phyloP scores from a whole-genome alignment of 169 alveolate species.

The Theileria parva region DNA sequence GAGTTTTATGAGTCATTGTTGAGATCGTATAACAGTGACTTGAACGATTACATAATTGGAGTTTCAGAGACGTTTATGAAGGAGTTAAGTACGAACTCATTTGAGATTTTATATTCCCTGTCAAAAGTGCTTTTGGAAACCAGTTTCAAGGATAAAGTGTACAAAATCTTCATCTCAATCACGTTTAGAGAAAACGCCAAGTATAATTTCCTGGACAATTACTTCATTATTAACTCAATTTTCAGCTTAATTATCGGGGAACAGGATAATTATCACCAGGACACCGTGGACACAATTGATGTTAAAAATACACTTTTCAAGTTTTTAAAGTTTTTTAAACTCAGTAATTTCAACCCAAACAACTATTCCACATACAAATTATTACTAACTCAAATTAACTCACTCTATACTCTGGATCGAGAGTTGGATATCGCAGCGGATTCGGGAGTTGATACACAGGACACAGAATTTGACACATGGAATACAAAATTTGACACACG shows the following conservation, averaged over 20 bases:
- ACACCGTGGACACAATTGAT: neutral
- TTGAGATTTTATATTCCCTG: conserved; percentile 39
- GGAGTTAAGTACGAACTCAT: neutral
- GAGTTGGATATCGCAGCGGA: neutral
- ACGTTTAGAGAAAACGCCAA: conserved; percentile 13
- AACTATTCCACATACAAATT: neutral
- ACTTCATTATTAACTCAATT: conserved; percentile 43
- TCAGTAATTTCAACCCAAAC: neutral
- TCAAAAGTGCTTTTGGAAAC: conserved; percentile 32
- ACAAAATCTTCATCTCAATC: conserved; percentile 15
- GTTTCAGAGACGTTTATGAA: conserved; percentile 20
- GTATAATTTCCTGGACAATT: conserved; percentile 45
- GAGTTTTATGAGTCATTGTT: conserved; percentile 15
- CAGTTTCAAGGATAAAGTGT: conserved; percentile 12
- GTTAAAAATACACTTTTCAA: conserved; percentile 10
- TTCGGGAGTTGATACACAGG: neutral
- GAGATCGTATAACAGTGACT: conserved; percentile 21
- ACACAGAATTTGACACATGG: no score
- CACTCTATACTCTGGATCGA: no score
- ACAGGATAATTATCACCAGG: neutral
- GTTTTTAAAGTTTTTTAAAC: neutral
- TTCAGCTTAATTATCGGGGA: neutral
- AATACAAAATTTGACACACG: no score
- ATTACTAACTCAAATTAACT: neutral
- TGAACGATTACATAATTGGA: conserved; percentile 43